phyloP scores from a whole-genome alignment of 2,329 filamentous ascomycete species.

The Ophiosphaerella narmari region DNA sequence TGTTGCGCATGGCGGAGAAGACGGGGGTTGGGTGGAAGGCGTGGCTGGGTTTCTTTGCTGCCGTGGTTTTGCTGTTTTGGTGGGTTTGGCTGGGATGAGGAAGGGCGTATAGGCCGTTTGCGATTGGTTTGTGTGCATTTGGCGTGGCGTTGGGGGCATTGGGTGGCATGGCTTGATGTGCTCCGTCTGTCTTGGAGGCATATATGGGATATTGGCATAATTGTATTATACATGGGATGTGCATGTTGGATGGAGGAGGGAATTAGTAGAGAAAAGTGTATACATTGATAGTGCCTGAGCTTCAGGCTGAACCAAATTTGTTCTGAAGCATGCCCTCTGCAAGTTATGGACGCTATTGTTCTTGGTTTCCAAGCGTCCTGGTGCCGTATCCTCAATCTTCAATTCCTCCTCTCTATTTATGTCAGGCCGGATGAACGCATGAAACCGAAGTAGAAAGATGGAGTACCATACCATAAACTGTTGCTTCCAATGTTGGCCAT shows the following conservation, averaged over 20 bases:
- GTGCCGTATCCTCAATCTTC: not conserved
- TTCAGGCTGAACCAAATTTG: no score
- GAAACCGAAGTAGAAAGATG: not conserved
- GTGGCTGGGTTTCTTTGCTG: conserved; percentile 87
- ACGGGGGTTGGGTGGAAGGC: conserved; percentile 96
- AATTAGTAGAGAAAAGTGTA: no score
- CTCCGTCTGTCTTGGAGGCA: no score
- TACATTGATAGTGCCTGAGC: no score
- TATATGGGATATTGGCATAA: no score
- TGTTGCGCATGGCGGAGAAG: conserved; percentile 92
- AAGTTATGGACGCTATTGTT: not conserved
- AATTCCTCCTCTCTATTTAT: not conserved
- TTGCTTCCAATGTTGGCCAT: not conserved
- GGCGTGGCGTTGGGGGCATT: not conserved
- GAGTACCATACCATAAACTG: not conserved
- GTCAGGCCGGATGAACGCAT: not conserved
- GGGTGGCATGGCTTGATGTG: no score
- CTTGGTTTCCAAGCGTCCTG: no score
- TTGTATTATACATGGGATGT: no score
- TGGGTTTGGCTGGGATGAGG: conserved; percentile 76
- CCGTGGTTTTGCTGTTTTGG: conserved; percentile 79
- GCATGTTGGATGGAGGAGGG: no score
- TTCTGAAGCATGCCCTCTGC: not conserved
- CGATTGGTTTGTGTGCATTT: not conserved
- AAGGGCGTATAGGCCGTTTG: not conserved